A percentile compares a stretch with the other conserved stretches of the same genome.
These are phyloP conservation scores for Mucor circinelloides DNA, from an alignment of 371 early-diverging fungal species.

Conservation along the genomic window DNA sequence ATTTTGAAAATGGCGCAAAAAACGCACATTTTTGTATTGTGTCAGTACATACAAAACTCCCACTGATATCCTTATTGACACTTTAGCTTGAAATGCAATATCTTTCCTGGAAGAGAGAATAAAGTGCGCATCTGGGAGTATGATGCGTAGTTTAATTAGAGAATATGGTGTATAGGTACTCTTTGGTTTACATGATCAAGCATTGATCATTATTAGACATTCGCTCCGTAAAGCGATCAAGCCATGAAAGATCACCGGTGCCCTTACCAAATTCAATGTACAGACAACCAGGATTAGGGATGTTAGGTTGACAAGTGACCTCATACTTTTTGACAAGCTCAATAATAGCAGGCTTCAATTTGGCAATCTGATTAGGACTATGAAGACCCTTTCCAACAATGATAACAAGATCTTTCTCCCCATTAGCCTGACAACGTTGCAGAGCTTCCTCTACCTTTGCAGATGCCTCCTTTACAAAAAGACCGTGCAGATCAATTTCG, in stretches of 20 bases:
- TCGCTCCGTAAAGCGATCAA: constrained; percentile 35
- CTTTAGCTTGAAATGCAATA: neutral
- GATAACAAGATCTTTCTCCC: constrained; percentile 48
- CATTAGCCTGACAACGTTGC: constrained; percentile 43
- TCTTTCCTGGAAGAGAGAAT: neutral
- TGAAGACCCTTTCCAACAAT: constrained; percentile 69
- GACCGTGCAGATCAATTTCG: constrained; percentile 64
- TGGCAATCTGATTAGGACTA: constrained; percentile 58
- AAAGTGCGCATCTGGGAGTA: neutral
- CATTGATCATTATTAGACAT: constrained; percentile 36
- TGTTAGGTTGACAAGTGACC: constrained; percentile 56
- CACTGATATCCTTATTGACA: neutral
- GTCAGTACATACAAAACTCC: too few species aligned
- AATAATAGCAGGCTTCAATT: constrained; percentile 63
- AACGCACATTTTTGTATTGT: too few species aligned
- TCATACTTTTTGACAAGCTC: constrained; percentile 57
- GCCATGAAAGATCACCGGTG: constrained; percentile 50
- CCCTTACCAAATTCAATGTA: constrained; percentile 59
- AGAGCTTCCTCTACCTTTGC: constrained; percentile 57
- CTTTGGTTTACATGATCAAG: constrained; percentile 37
- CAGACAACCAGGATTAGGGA: constrained; percentile 66
- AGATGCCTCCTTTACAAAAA: constrained; percentile 62
- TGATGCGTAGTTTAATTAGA: neutral
- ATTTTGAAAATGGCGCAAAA: too few species aligned
- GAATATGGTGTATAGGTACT: neutral